phyloP scores from a whole-genome alignment of 306 rosid genomes.

The Ceratonia siliqua region DNA sequence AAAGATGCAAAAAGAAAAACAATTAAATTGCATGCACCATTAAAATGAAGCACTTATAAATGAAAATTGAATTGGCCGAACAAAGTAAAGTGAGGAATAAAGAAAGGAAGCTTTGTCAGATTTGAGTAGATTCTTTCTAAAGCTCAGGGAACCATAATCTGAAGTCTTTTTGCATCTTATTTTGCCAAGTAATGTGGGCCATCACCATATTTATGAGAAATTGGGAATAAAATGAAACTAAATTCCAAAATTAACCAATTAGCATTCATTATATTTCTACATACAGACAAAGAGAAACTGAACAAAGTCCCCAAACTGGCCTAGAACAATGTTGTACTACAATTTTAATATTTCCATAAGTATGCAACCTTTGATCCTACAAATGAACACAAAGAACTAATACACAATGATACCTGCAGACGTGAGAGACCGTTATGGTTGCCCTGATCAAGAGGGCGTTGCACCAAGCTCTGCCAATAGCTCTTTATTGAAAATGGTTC shows the following conservation, averaged over 20 bases:
- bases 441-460: slow-evolving; percentile 65
- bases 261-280: not conserved
- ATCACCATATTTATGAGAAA: not conserved
- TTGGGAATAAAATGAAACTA: not conserved
- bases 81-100: not conserved
- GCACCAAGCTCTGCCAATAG: slow-evolving; percentile 73
- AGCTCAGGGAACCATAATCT: not conserved
- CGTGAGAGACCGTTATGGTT: slow-evolving; percentile 51
- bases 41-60: not conserved
- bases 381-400: not conserved
- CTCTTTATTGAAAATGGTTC: slow-evolving; percentile 71
- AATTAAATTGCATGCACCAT: not conserved
- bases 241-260: not conserved
- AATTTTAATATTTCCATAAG: not conserved
- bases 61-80: not conserved
- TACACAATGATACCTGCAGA: slow-evolving; percentile 62
- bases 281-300: not conserved
- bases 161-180: too few relatives aligned
- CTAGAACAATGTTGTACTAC: not conserved
- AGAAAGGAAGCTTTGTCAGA: not conserved
- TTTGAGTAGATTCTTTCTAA: not conserved
- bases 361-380: not conserved
- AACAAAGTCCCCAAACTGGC: not conserved
- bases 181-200: not conserved
- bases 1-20: not conserved